Evolutionary conservation across 2,329 filamentous ascomycete species (phyloP).

Genomic region (Alternaria arborescens): DNA sequence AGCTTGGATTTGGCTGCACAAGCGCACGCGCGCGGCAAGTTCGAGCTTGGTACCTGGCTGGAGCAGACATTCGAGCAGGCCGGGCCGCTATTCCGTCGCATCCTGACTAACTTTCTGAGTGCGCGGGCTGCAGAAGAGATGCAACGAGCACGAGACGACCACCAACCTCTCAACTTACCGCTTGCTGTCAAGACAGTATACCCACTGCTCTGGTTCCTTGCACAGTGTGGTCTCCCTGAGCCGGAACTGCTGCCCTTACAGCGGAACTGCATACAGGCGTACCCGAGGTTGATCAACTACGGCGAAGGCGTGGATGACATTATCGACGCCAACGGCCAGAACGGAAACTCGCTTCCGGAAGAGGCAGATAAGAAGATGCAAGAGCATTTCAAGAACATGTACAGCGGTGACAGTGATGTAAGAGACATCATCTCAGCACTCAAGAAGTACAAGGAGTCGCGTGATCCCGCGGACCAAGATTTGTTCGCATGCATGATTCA

Average conservation of each 20-base stretch:
- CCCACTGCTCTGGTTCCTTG: slow-evolving; percentile 78
- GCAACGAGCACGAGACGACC: slow-evolving; percentile 75
- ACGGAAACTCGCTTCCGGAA: slow-evolving; percentile 80
- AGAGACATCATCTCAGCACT: slow-evolving; percentile 85
- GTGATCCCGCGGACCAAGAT: slow-evolving; percentile 85
- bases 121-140: slow-evolving; percentile 87
- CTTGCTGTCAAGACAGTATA: slow-evolving; percentile 87
- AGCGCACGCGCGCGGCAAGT: slow-evolving; percentile 80
- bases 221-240: slow-evolving; percentile 63
- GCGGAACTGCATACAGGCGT: slow-evolving; percentile 87
- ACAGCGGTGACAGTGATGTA: slow-evolving; percentile 87
- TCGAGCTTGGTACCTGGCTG: slow-evolving; percentile 84
- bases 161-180: slow-evolving; percentile 72
- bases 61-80: slow-evolving; percentile 72
- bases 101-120: slow-evolving; percentile 80
- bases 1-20: slow-evolving; percentile 86
- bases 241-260: slow-evolving; percentile 82
- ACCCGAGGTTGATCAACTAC: slow-evolving; percentile 95
- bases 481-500: slow-evolving; percentile 99
- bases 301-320: slow-evolving; percentile 91
- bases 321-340: slow-evolving; percentile 82
- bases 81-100: slow-evolving; percentile 71
- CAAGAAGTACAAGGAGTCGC: slow-evolving; percentile 86
- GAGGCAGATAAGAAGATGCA: slow-evolving; percentile 93
- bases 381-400: slow-evolving; percentile 98